A percentile compares a stretch with the other conserved stretches of the same genome.
Evolutionary conservation across 352 stramenopile genomes (phyloP).

Genomic region (Pythium periplocum): DNA sequence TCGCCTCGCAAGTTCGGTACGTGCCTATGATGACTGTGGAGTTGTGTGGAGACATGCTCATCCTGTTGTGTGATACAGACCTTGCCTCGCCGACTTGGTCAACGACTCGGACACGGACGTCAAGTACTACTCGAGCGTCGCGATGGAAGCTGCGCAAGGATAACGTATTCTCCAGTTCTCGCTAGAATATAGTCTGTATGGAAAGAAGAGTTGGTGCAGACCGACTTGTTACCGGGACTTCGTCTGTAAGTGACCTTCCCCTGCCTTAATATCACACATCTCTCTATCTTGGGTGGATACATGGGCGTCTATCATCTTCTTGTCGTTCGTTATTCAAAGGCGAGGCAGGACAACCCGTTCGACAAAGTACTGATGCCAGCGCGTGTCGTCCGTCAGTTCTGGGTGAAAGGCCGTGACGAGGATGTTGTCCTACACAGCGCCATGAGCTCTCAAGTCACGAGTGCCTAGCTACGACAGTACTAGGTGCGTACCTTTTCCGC

Average conservation of each 20-base stretch:
- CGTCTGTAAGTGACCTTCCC: no score
- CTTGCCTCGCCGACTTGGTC: constrained; percentile 68
- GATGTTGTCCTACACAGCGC: constrained; percentile 72
- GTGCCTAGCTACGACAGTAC: not conserved
- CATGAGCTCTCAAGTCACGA: not conserved
- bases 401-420: constrained; percentile 96
- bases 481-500: constrained; percentile 46
- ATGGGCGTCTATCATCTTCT: constrained; percentile 11
- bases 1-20: constrained; percentile 71
- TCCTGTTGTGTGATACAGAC: constrained; percentile 21
- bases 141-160: constrained; percentile 67
- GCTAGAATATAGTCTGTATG: constrained; percentile 23
- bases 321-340: constrained; percentile 24
- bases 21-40: constrained; percentile 6
- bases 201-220: no score
- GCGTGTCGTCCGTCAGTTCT: constrained; percentile 91
- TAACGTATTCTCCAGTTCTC: constrained; percentile 14
- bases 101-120: constrained; percentile 80
- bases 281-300: no score
- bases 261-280: no score
- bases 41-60: not conserved
- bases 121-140: constrained; percentile 85
- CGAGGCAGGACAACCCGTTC: constrained; percentile 53
- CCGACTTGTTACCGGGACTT: no score
- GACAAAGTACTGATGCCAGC: constrained; percentile 95